Conservation (phyloP, 257 asterid genomes). For the Forsythia suspensa region DNA sequence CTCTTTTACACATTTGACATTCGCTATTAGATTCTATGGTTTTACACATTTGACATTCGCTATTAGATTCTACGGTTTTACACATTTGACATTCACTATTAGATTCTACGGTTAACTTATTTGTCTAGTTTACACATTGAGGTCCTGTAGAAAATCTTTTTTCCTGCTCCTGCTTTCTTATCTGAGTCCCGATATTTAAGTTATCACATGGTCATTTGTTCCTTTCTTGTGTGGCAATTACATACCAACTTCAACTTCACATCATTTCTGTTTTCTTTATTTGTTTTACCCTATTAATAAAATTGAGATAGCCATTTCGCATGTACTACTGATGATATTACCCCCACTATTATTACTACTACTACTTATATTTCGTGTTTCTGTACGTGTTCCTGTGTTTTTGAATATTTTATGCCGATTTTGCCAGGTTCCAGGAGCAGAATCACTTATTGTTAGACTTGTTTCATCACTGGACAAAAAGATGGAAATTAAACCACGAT, state of each 20-base stretch:
- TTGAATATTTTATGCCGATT: slow-evolving; percentile 12
- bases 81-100: neutral
- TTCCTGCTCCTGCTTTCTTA: neutral
- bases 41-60: neutral
- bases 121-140: neutral
- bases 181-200: neutral
- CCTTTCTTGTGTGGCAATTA: neutral
- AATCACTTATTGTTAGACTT: slow-evolving; percentile 89
- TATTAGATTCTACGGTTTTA: too few species aligned
- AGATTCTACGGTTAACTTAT: neutral
- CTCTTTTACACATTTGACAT: neutral
- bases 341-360: neutral
- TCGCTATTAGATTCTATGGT: neutral
- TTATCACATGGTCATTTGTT: neutral
- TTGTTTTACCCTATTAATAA: neutral
- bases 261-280: neutral
- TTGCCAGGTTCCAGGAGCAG: slow-evolving; percentile 89
- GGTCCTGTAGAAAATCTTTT: neutral
- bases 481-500: slow-evolving; percentile 90
- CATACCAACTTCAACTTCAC: neutral
- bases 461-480: slow-evolving; percentile 98
- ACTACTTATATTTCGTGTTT: neutral
- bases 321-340: neutral
- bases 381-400: neutral
- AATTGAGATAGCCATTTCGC: neutral